Base-by-base conservation (phyloP, 2,329 filamentous ascomycete genomes). In the Thielaviopsis musarum region DNA sequence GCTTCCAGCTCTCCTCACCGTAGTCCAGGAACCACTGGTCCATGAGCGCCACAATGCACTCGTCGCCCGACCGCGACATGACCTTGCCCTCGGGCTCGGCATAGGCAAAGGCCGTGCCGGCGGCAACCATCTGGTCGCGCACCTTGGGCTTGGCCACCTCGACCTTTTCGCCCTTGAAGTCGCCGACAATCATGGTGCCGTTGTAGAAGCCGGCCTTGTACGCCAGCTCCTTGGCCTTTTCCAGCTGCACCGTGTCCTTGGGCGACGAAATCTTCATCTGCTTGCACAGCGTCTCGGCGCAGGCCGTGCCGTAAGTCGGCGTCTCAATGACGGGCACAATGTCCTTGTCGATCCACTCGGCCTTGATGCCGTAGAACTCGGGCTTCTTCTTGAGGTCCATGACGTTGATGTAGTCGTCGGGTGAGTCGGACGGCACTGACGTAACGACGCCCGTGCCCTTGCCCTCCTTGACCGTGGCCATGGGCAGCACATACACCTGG, bases 11-110 rank as follows among this genome's bases (percentile, higher is more conserved):
- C 52, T 88, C 88, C 72, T 91, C 87, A 63, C 93, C 93, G 68
- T 98, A 98, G 73, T 96, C 91, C 66, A 98, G 77, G 74, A 95
- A 98, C 91, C 93, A 98, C 73, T 98, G 93, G 66, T 96, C 91
- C 68, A 97, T 83, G 65, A 91, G 84, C 30, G 90, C 87, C 62
- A 93, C 91, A 61, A 95, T 90, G 69, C 93, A 97, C 65, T 94
- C 88, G 68, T 97, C 91, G 28, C 85, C 88, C 65, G 88, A 94
- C 71, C 93, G 81, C 68, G 86, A 91, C 62, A 94, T 82, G 64
- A 97, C 93, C 71, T 86, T 82, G 66, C 87, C 85, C 71, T 96
- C 91, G 2, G 93, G 93, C 71, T 98, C 93, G 13, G 88, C 90
- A 69, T 97, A 98, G 65, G 84, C 82, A 71, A 98, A 96, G 15